Evolutionary conservation across 176 grass and related monocot species (phyloP).

Genomic region (Metroxylon sagu): DNA sequence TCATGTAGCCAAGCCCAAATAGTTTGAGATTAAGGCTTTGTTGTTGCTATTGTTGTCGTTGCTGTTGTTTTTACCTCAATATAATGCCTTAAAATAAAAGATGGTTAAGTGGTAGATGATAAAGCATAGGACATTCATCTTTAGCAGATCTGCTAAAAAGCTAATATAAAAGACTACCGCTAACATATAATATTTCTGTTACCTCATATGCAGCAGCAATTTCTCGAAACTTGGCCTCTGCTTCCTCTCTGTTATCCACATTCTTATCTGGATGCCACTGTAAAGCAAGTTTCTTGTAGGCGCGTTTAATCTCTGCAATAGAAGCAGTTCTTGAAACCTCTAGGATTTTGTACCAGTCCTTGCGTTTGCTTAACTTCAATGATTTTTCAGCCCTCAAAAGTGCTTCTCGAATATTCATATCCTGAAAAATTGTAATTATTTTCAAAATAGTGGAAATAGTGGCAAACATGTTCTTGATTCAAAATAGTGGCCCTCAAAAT

Average conservation of each 20-base stretch:
- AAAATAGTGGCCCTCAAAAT: no score
- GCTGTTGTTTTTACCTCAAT: no score
- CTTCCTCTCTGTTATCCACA: conserved; percentile 81
- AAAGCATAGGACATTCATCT: no score
- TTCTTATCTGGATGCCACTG: conserved; percentile 99
- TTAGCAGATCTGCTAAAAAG: no score
- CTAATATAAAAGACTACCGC: no score
- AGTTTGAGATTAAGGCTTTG: no score
- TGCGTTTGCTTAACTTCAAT: conserved; percentile 87
- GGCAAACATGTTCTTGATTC: no score
- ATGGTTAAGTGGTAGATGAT: no score
- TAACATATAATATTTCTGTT: neutral
- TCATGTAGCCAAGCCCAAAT: no score
- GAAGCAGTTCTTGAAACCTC: conserved; percentile 77
- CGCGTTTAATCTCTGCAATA: conserved; percentile 75
- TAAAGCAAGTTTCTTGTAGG: conserved; percentile 94
- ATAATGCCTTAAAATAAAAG: no score
- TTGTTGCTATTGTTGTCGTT: no score
- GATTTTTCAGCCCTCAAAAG: conserved; percentile 83
- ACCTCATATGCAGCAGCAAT: conserved; percentile 97
- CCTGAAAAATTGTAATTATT: conserved; percentile 27
- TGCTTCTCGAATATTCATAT: conserved; percentile 77
- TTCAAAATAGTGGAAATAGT: no score
- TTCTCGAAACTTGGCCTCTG: conserved; percentile 85
- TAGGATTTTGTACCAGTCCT: conserved; percentile 96